Evolutionary conservation across 208 protist genomes (phyloP), one percentile per base, ranked within the genome.

Genomic region (Acanthamoeba royreba): DNA sequence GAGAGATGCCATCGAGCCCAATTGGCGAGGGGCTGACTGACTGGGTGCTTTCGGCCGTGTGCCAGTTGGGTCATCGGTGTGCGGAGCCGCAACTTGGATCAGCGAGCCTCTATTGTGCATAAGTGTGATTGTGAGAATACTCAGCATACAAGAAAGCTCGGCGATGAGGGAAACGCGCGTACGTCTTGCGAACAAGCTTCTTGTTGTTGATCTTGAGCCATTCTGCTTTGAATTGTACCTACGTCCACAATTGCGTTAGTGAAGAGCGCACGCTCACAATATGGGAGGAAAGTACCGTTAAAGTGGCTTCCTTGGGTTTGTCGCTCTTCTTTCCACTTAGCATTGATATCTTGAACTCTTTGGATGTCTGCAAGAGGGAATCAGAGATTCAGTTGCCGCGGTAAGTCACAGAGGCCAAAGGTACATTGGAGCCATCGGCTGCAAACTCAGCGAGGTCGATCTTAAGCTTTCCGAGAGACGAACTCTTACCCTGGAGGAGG

Each of bases 141-240:
- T 19, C 19, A 9, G 13, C 49, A 19, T 55, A 19, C 19, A 55
- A 55, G 49, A 55, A 55, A 55, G 19, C 19, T 9, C 49, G 49
- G 49, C 9, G 9, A 25, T 55, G 49, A 19, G 49, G 28, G 40
- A n/a, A 74, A n/a, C 7, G 63, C 31, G 9, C 63, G 69, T 79
- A 79, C 49, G 19, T 19, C 72, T 83, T 83, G 42, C 72, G 72
- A 15, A 83, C 72, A 3, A 83, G 72, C 43, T 83, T 83, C 25
- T 83, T 83, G 72, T 83, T 40, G 17, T 83, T 83, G 25, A 83
- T n/a, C 25, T 83, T 83, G 35, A 83, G 72, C 72, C 72, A 83
- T 52, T 83, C 72, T 0, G 72, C 45, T 83, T 52, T 45, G 17
- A 83, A 83, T 83, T 83, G 35, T n/a, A 83, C 72, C 72, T 83